A percentile compares a stretch with the other conserved stretches of the same genome.
Conservation (phyloP, 2,329 filamentous ascomycete genomes). For the Clarireedia paspali region DNA sequence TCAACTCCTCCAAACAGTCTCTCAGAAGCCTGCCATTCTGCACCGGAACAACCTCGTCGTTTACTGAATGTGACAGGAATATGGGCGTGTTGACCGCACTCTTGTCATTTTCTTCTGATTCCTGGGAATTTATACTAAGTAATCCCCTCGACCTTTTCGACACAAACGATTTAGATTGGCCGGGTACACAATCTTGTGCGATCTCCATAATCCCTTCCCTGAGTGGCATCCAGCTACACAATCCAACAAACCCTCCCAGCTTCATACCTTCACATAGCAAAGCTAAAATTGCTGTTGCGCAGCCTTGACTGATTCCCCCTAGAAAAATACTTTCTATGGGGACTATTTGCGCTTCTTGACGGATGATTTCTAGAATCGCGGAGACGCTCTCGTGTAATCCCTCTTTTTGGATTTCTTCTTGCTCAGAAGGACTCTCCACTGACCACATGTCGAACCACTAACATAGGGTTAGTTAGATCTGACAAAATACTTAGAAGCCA, state of each 20-base stretch:
- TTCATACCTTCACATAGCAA: slow-evolving; percentile 28
- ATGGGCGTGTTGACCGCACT: slow-evolving; percentile 32
- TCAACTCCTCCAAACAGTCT: slow-evolving; percentile 32
- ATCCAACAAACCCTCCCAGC: slow-evolving; percentile 33
- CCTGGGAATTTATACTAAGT: no score
- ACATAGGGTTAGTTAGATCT: slow-evolving; percentile 11
- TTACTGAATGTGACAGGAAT: slow-evolving; percentile 38
- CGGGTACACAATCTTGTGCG: background rate
- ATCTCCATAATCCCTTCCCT: slow-evolving; percentile 38
- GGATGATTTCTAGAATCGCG: slow-evolving; percentile 29
- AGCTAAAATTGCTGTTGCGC: slow-evolving; percentile 33
- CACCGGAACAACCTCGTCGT: slow-evolving; percentile 37
- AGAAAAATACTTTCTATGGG: slow-evolving; percentile 34
- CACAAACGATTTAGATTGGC: no score
- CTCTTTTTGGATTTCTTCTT: slow-evolving; percentile 35
- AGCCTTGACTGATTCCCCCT: slow-evolving; percentile 41
- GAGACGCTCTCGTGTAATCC: slow-evolving; percentile 35
- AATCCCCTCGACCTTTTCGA: no score
- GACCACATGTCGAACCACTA: slow-evolving; percentile 48
- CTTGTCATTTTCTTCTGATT: no score
- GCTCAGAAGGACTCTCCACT: slow-evolving; percentile 32
- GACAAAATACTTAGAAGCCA: background rate
- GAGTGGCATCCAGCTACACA: slow-evolving; percentile 32
- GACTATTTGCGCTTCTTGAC: slow-evolving; percentile 31
- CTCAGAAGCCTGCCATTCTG: slow-evolving; percentile 31